A percentile compares a stretch with the other conserved stretches of the same genome.
phyloP scores from a whole-genome alignment of 805 yeast genomes.

The Starmerella bacillaris region DNA sequence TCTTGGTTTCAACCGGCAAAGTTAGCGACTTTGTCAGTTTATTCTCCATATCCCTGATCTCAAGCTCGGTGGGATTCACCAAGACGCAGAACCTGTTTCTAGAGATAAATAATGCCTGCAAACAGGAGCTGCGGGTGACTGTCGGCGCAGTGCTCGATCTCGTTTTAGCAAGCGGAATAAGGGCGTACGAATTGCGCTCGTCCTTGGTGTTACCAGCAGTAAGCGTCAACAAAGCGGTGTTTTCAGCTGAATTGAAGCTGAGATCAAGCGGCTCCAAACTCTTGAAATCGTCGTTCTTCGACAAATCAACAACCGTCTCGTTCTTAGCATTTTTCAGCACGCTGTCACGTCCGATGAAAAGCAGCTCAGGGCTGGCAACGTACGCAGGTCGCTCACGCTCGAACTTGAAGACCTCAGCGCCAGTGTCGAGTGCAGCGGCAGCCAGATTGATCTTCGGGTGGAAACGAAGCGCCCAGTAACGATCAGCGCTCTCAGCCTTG shows the following conservation, averaged over 20 bases:
- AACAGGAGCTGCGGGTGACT: conserved; percentile 45
- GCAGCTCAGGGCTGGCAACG: conserved; percentile 41
- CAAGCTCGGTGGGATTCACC: conserved; percentile 46
- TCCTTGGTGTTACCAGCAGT: conserved; percentile 49
- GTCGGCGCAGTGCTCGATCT: too few species aligned
- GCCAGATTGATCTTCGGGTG: conserved; percentile 84
- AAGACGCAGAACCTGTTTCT: conserved; percentile 86
- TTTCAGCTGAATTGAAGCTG: conserved; percentile 84
- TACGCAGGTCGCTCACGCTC: conserved; percentile 97
- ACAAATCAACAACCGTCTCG: conserved; percentile 8
- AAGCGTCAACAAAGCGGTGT: conserved; percentile 42
- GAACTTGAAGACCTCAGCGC: conserved; percentile 93
- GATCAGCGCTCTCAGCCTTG: conserved; percentile 25
- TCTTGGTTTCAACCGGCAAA: conserved; percentile 36
- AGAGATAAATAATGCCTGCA: conserved; percentile 76
- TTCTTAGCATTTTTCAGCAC: conserved; percentile 35
- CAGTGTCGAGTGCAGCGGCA: conserved; percentile 93
- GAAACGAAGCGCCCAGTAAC: conserved; percentile 72
- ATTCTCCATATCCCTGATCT: conserved; percentile 68
- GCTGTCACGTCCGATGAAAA: conserved; percentile 64
- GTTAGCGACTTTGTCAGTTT: conserved; percentile 65
- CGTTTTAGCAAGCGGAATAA: not conserved
- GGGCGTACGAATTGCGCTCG: not conserved
- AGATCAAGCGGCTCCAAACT: conserved; percentile 69
- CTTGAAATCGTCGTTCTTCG: conserved; percentile 29